Evolutionary conservation across 371 early-diverging fungal species (phyloP), one percentile per base, ranked within the genome.

Genomic region (Mortierella sp.): DNA sequence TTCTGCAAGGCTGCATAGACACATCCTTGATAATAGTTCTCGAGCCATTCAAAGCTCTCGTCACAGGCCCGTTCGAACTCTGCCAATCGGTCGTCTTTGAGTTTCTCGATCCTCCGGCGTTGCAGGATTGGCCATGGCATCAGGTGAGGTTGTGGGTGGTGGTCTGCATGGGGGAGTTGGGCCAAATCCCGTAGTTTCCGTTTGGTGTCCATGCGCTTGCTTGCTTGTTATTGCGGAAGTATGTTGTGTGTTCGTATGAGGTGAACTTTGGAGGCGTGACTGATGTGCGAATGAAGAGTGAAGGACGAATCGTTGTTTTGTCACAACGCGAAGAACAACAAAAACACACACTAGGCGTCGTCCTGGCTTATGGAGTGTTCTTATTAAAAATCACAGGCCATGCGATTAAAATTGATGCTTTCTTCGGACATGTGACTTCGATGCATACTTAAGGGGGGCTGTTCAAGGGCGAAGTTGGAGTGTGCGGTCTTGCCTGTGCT

Each of bases 21-120:
- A 74, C 84, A 84, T 43, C 84, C 84, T 68, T 84, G 84, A 27
- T 84, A 84, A 44, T 84, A 84, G 51, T 81, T 84, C 49, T 84
- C 86, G 41, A 82, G 75, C 86, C 86, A 86, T 32, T 82, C 79
- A 70, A 86, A 78, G 75, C 63, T 79, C 44, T 86, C 82, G 41
- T 51, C 38, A 35, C 79, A 79, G 3, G 77, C 75, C 0, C 79
- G 74, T 58, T 71, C 77, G 73, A 86, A 82, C 70, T 86, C 86
- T 3, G 70, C 49, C 16, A 76, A 51, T 0, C 82, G 74, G 14
- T 79, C 79, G n/a, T 79, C 75, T 63, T 77, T 82, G 68, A 86
- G 79, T 43, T 60, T 81, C 18, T 79, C 77, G 41, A 82, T 71
- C 43, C 70, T 76, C 18, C 77, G 82, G 18, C 82, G 74, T 29